Base-by-base conservation (phyloP, 768 basidiomycete genomes). In the Trametes meyenii region DNA sequence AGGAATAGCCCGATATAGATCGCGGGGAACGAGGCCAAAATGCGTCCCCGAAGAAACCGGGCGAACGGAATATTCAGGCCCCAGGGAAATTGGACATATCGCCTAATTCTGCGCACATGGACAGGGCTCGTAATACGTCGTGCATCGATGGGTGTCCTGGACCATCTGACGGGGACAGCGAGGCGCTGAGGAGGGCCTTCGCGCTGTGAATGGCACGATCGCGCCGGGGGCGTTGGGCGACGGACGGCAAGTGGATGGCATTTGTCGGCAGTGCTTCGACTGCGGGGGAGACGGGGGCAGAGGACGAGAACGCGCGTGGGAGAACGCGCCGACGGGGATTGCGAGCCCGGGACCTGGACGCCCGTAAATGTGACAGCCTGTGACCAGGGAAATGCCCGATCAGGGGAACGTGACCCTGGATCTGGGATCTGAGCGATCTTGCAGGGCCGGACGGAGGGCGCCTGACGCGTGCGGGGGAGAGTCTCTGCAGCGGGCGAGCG, bases 111-210 rank as follows among this genome's bases (percentile, higher is more conserved):
- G 39, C 39, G 49, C 51, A 11, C 44, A 23, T 23, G 44, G 10
- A 24, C 46, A 48, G 23, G 26, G 21, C 46, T 14, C 46, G 40
- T 42, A 29, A 35, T 17, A 16, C 39, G 36, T 38, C 38, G 39
- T 50, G 49, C 29, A 58, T 58, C 57, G 57, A 58, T 58, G 48
- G 49, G 17, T 48, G 38, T 21, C 24, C 17, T 23, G 23, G 55
- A 33, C 8, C 38, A 40, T 1, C 38, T 50, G 57, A 43, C 49
- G 16, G 29, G 29, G 8, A 42, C 26, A 26, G 57, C 49, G 40
- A 50, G 40, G 24, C 49, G 49, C 56, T 50, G 48, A 11, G 51
- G 42, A 11, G 6, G 12, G 29, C 29, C 29, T 33, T 33, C 29
- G 29, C 29, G 29, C 8, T 3, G 4, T 11, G 50, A 38, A 52